Percentiles rank a stretch among this genome's conserved stretches.
phyloP scores from a whole-genome alignment of 768 basidiomycete species.

The Tulasnella sp. region DNA sequence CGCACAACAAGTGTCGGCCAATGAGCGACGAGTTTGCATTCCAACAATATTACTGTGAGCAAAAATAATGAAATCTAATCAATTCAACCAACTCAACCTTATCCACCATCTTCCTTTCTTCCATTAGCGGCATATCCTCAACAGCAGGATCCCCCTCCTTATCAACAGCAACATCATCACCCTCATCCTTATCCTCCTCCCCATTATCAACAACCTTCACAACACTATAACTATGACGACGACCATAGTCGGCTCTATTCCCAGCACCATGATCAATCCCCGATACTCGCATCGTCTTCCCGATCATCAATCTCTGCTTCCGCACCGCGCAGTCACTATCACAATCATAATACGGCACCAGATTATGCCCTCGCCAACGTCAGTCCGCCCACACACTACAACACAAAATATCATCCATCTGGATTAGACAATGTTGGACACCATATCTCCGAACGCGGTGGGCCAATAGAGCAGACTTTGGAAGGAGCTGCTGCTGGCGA shows the following conservation, averaged over 20 bases:
- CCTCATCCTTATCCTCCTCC: background rate
- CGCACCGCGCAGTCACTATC: background rate
- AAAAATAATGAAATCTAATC: no score
- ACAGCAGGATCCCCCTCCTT: background rate
- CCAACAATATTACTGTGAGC: constrained; percentile 5
- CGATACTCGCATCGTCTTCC: background rate
- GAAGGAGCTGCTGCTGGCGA: background rate
- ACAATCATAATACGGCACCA: background rate
- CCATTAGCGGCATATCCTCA: background rate
- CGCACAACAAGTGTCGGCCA: background rate
- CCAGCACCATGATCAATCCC: background rate
- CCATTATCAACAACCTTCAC: background rate
- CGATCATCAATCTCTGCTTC: background rate
- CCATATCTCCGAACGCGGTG: background rate
- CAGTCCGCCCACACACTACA: background rate
- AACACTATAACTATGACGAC: constrained; percentile 3
- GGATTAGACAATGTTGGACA: background rate
- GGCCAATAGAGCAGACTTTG: background rate
- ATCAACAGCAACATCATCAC: constrained; percentile 3
- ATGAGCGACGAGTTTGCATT: constrained; percentile 13
- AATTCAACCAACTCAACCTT: background rate
- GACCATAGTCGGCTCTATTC: constrained; percentile 4
- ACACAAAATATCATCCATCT: background rate
- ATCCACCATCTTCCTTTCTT: background rate
- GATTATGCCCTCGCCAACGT: background rate